Evolutionary conservation across 78 protist species (phyloP).

Genomic region (Diacronema lutheri): DNA sequence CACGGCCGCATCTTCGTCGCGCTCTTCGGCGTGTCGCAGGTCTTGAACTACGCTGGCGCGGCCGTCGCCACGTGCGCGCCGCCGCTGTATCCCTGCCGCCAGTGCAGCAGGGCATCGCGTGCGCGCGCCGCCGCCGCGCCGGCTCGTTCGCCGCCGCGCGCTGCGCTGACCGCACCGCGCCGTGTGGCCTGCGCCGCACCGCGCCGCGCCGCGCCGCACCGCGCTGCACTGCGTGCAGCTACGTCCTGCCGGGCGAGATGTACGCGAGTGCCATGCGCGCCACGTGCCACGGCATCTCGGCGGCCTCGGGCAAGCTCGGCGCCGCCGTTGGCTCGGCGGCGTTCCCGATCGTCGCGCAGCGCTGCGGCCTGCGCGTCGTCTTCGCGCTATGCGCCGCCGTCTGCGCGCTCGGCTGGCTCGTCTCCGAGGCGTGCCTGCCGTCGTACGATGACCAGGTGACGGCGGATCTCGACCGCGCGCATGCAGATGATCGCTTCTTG

Average conservation of each 20-base stretch:
- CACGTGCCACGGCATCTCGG: constrained; percentile 65
- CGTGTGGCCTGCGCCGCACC: no score
- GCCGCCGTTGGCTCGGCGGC: constrained; percentile 70
- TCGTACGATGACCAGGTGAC: no score
- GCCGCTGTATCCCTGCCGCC: no score
- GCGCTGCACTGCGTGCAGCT: no score
- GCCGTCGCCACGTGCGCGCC: constrained; percentile 71
- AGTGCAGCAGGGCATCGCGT: no score
- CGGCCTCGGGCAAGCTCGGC: constrained; percentile 75
- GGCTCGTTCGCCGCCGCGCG: no score
- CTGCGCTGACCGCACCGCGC: no score
- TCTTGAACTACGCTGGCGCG: constrained; percentile 70
- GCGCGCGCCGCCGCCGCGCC: no score
- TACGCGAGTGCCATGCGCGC: constrained; percentile 66
- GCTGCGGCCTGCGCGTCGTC: constrained; percentile 46
- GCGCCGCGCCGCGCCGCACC: no score
- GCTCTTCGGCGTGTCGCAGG: constrained; percentile 66
- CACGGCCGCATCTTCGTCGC: constrained; percentile 44
- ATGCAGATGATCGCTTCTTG: no score
- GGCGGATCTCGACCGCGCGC: no score
- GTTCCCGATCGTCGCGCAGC: constrained; percentile 25
- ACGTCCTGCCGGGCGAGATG: constrained; percentile 61
- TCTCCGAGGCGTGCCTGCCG: background rate
- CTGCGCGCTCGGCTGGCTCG: background rate
- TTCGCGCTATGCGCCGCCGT: constrained; percentile 40